phyloP scores from a whole-genome alignment of 345 rosid genomes.

The Corchorus capsularis region DNA sequence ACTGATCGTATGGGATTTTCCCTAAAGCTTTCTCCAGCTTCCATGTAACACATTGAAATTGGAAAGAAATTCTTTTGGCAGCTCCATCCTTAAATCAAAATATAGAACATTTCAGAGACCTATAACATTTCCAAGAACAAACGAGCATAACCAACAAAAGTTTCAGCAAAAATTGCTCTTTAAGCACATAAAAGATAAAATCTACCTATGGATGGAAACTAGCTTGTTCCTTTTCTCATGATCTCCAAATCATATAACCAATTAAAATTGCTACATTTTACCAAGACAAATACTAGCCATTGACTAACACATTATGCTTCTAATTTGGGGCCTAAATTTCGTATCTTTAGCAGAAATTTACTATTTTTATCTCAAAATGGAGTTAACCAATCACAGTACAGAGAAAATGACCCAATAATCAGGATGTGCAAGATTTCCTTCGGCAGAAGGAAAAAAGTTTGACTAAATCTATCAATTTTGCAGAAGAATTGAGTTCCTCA shows the following conservation, averaged over 20 bases:
- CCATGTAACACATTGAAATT: slow-evolving; percentile 83
- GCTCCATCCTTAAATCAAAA: slow-evolving; percentile 68
- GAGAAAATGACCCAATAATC: neutral
- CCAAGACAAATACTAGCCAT: neutral
- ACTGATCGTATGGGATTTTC: slow-evolving; percentile 59
- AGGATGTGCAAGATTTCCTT: neutral
- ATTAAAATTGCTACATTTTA: neutral
- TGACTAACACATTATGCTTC: neutral
- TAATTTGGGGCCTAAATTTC: neutral
- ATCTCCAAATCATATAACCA: slow-evolving; percentile 6
- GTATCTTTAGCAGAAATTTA: neutral
- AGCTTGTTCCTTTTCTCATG: neutral
- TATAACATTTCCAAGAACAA: slow-evolving; percentile 23
- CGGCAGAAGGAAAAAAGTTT: neutral
- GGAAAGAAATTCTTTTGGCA: slow-evolving; percentile 66
- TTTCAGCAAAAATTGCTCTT: slow-evolving; percentile 16
- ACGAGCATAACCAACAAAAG: slow-evolving; percentile 23
- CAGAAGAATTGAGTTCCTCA: neutral
- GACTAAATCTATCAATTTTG: neutral
- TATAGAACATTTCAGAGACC: slow-evolving; percentile 46
- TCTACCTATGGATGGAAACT: neutral
- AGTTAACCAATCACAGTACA: neutral
- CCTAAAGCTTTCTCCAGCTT: slow-evolving; percentile 81
- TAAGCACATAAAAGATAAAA: neutral
- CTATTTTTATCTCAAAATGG: neutral